Evolutionary conservation across 805 yeast species (phyloP), one percentile per base, ranked within the genome.

Genomic region (Schwanniomyces pseudopolymorphus): DNA sequence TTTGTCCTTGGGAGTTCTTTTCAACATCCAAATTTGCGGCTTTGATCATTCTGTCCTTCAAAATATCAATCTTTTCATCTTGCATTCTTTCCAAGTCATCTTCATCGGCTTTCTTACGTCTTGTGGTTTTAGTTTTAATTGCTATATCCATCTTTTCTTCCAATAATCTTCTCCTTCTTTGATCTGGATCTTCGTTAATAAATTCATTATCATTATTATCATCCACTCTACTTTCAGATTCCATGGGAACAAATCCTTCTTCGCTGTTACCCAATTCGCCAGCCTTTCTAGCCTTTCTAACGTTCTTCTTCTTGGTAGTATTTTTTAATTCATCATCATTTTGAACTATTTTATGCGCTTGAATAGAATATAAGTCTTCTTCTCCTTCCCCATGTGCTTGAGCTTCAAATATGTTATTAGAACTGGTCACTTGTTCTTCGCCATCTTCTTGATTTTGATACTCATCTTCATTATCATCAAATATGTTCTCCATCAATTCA

Each of bases 71-170:
- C 49, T 81, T 79, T 61, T 91, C 97, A 74, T 94, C 99, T 63
- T 91, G 95, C 85, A 89, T 86, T 59, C 89, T 85, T 63, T 95
- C 98, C 54, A 94, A 71, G 69, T 94, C 99, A 60, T 89, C 96
- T 57, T 94, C 98, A 57, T 87, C 92, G 41, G 86, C 81, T 58
- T 78, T 81, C 57, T 86, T 82, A 48, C 85, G 77, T 51, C 78
- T 77, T 16, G 78, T 76, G 17, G 85, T 78, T 42, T 73, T 76
- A 50, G 75, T 73, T 64, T 87, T 88, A 51, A 92, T 67, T 1
- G 96, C 85, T 36, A 83, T 81, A 53, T 86, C 94, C 70, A 94
- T 79, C 56, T 77, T 81, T 48, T 83, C 92, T 66, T 94, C 98
- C 52, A 94, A 76, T 52, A 80, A 83, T 52, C 89, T 79, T 60